Evolutionary conservation across 306 rosid species (phyloP), one percentile per base, ranked within the genome.

Genomic region (Acacia crassicarpa): DNA sequence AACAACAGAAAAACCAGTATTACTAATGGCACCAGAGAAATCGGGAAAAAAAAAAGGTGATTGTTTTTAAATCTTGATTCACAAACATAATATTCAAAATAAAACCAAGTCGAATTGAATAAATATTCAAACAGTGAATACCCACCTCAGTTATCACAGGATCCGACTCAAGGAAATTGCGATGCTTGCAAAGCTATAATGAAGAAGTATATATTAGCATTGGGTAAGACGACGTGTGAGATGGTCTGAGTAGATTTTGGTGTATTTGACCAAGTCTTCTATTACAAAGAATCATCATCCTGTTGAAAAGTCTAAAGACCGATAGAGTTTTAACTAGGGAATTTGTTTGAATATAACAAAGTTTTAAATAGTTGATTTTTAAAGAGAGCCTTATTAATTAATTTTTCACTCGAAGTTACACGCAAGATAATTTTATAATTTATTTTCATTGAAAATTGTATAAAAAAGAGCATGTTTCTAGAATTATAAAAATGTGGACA

Each of bases 1-100:
- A 71, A 73, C 32, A 69, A 3, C 32, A 73, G 66, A 58, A 83
- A 69, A 76, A 16, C 76, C 69, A 77, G 81, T 81, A 73, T 15
- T 15, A 65, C 14, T 27, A 30, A 63, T 15, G n/a, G 69, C 43
- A 63, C 22, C 20, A 30, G 40, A 14, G 41, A 63, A 30, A 62
- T 53, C 12, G 5, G 1, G 3, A 12, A 2, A 20, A 54, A 8
- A 19, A n/a, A 54, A 8, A 9, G 1, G 9, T 17, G 19, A 15
- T 16, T 49, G 20, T 49, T 49, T 5, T 25, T n/a, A 9, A 61
- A 23, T 9, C 16, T 12, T 10, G 13, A 77, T 71, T 82, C 63
- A 61, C 9, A 30, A 22, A 3, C 4, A 22, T 14, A 58, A 3
- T n/a, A 3, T 58, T 22, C 62, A 54, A 19, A 54, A 54, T 8